Percentiles rank a stretch among this genome's conserved stretches.
phyloP scores from a whole-genome alignment of 179 eudicot species.

The Drosera spatulata region DNA sequence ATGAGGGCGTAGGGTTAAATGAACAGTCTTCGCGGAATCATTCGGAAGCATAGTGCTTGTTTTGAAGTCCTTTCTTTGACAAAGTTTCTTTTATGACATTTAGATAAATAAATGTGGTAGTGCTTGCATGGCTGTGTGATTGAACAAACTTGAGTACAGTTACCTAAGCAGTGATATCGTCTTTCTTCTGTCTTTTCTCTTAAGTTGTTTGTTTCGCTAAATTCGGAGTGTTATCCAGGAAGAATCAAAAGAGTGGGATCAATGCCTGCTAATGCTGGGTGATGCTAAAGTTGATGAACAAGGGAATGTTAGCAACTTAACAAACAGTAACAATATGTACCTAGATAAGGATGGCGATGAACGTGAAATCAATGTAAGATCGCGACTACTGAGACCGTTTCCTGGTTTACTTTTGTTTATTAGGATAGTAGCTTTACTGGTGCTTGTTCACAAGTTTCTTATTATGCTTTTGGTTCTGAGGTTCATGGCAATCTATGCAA shows the following conservation, averaged over 20 bases:
- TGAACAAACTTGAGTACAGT: not conserved
- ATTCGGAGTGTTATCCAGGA: conserved; percentile 26
- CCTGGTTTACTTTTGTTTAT: not conserved
- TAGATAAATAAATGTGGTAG: no score
- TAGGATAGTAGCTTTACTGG: not conserved
- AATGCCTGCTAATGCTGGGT: conserved; percentile 90
- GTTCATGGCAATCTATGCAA: not conserved
- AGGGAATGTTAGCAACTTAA: conserved; percentile 60
- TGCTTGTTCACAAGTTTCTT: no score
- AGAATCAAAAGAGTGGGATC: conserved; percentile 96
- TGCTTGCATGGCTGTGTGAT: not conserved
- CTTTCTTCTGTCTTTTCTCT: not conserved
- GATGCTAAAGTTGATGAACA: conserved; percentile 85
- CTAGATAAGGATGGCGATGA: conserved; percentile 88
- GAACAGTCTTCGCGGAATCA: no score
- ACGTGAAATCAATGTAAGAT: conserved; percentile 83
- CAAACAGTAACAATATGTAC: conserved; percentile 61
- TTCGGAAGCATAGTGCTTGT: no score
- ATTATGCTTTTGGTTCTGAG: not conserved
- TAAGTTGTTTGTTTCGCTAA: not conserved
- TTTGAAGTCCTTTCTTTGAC: no score
- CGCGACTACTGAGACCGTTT: not conserved
- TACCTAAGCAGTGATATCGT: not conserved
- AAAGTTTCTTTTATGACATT: no score
- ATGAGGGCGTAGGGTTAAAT: no score